Evolutionary conservation across 306 rosid genomes (phyloP), one percentile per base, ranked within the genome.

Genomic region (Vigna trinervia): DNA sequence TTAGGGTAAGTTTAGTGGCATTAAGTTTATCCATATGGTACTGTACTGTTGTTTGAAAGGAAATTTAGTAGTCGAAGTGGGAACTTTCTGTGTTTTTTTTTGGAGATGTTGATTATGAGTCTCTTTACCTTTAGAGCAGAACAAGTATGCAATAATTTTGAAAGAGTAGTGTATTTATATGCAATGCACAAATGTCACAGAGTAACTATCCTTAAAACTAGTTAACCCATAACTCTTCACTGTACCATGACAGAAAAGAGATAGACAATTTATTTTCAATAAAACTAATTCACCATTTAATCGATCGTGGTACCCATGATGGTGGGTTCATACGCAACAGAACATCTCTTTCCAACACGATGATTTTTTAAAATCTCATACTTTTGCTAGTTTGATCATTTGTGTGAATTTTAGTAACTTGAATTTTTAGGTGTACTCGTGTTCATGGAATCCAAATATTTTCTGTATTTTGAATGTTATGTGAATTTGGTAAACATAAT

Each of bases 401-500:
- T 53, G 14, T 61, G 19, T 43, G 62, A 66, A 57, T 32, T 43
- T 56, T 26, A 41, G 68, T 41, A 68, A 32, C 19, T 50, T 71
- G 52, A 76, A 54, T 41, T 56, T 74, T 81, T 67, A 30, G 73
- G 61, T 41, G 46, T 59, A 48, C 38, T 41, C 12, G 9, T 41
- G 41, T 41, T 41, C 46, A 41, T 41, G 46, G 46, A 41, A 41
- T 41, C 46, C 46, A 8, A 39, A 39, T 39, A 41, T 41, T 39
- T 38, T 41, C 10, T 8, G 46, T 76, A 32, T 41, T 51, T 45
- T 63, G 30, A 57, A 36, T 76, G 19, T 41, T 32, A 60, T 63
- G 50, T 78, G 59, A 67, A 75, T 67, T 52, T 54, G 61, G 39
- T 51, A 70, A 30, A 83, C 84, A 58, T 69, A 8, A 41, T 79